Conservation (phyloP, 2,329 filamentous ascomycete species). For the Xylaria sp. region DNA sequence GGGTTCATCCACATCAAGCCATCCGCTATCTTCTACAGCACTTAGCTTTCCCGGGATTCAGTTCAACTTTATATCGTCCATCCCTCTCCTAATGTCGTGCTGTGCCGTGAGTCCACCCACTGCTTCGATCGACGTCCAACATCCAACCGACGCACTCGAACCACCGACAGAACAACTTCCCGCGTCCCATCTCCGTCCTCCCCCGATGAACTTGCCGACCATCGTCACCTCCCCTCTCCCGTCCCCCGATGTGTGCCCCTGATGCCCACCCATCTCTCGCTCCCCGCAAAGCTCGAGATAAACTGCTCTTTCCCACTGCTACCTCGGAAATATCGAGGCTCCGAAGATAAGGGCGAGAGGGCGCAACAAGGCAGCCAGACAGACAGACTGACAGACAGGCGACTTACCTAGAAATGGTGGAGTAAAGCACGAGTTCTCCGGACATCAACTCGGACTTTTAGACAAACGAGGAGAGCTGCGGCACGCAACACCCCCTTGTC, state of each 20-base stretch:
- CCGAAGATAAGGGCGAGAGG: constrained; percentile 9
- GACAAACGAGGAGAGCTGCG: constrained; percentile 26
- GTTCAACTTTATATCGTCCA: constrained; percentile 24
- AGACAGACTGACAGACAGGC: not conserved
- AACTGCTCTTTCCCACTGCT: constrained; percentile 3
- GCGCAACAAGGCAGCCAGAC: constrained; percentile 8
- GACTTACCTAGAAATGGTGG: constrained; percentile 2
- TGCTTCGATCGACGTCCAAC: constrained; percentile 26
- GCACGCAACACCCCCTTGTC: not conserved
- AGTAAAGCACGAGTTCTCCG: constrained; percentile 9
- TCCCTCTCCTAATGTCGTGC: constrained; percentile 16
- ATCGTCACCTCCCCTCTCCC: not conserved
- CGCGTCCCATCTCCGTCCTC: constrained; percentile 19
- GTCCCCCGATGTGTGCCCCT: constrained; percentile 44
- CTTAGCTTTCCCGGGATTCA: constrained; percentile 16
- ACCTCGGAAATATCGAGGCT: constrained; percentile 6
- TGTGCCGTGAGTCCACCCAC: constrained; percentile 21
- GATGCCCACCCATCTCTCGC: constrained; percentile 37
- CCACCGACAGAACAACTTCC: not conserved
- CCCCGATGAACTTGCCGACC: constrained; percentile 26
- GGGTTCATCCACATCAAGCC: constrained; percentile 27
- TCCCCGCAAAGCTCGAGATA: constrained; percentile 37
- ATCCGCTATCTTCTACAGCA: constrained; percentile 8
- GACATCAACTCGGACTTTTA: constrained; percentile 30
- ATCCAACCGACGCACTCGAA: not conserved